Conservation (phyloP, 2,329 filamentous ascomycete species). For the Cordyceps pruinosa region DNA sequence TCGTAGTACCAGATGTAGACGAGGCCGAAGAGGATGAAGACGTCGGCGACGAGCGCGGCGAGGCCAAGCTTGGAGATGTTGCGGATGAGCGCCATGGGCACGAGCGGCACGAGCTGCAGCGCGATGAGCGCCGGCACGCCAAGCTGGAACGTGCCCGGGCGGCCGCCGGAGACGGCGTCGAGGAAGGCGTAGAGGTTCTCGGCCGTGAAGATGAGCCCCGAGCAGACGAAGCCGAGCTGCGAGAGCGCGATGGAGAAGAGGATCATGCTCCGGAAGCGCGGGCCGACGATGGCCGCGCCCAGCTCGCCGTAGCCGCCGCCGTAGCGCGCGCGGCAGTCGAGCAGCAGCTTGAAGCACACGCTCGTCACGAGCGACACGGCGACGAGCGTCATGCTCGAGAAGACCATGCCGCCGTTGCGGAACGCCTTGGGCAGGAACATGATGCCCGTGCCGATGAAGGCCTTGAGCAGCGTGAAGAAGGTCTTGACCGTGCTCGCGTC, state of each 20-base stretch:
- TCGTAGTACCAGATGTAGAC: constrained; percentile 70
- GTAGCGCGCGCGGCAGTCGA: constrained; percentile 57
- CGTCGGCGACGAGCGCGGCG: constrained; percentile 61
- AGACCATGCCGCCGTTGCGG: constrained; percentile 69
- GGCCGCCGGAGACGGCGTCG: constrained; percentile 48
- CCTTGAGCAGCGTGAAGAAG: constrained; percentile 73
- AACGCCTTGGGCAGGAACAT: constrained; percentile 79
- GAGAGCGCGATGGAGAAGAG: constrained; percentile 65
- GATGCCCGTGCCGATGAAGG: constrained; percentile 73
- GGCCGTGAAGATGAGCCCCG: constrained; percentile 70
- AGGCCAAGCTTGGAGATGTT: constrained; percentile 70
- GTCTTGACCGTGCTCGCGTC: constrained; percentile 64
- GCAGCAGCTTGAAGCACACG: constrained; percentile 63
- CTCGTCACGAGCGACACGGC: constrained; percentile 59
- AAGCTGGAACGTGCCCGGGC: constrained; percentile 45
- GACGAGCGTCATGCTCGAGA: constrained; percentile 63
- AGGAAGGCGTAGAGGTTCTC: constrained; percentile 66
- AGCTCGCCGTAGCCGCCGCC: constrained; percentile 71
- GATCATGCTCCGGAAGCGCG: constrained; percentile 56
- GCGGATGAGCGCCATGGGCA: constrained; percentile 62
- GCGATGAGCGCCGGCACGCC: constrained; percentile 51
- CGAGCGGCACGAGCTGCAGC: constrained; percentile 56
- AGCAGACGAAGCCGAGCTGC: constrained; percentile 71
- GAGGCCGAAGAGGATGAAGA: constrained; percentile 64
- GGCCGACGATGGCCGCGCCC: constrained; percentile 58